Evolutionary conservation across 2,329 filamentous ascomycete genomes (phyloP).

Genomic region (Pestalotiopsis sp.): DNA sequence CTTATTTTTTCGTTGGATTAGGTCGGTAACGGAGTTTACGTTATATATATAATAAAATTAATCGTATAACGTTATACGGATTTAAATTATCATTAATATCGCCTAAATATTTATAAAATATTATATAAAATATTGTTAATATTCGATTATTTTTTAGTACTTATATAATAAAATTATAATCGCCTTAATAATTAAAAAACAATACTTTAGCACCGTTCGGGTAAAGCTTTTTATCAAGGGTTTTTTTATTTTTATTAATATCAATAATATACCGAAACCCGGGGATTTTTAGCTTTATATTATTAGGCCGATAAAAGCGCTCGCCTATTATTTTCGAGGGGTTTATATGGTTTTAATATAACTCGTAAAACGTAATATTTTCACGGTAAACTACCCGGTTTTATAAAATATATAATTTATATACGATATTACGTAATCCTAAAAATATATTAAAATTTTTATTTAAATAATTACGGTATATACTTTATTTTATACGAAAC

Average conservation of each 20-base stretch:
- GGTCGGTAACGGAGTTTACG: not conserved
- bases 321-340: not conserved
- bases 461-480: not conserved
- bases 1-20: not conserved
- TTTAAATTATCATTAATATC: not conserved
- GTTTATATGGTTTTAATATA: not conserved
- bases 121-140: not conserved
- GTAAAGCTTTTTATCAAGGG: too few relatives aligned
- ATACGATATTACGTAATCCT: not conserved
- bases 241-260: not conserved
- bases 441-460: not conserved
- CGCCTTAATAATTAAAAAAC: not conserved
- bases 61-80: not conserved
- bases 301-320: not conserved
- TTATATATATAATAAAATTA: not conserved
- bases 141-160: not conserved
- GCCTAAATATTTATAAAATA: not conserved
- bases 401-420: not conserved
- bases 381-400: too few relatives aligned
- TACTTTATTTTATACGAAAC: not conserved
- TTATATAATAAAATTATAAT: not conserved
- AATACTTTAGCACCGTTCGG: not conserved
- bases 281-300: not conserved
- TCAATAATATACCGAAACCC: not conserved
- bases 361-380: not conserved